phyloP scores from a whole-genome alignment of 2,329 filamentous ascomycete genomes.

The Alternaria sp. region DNA sequence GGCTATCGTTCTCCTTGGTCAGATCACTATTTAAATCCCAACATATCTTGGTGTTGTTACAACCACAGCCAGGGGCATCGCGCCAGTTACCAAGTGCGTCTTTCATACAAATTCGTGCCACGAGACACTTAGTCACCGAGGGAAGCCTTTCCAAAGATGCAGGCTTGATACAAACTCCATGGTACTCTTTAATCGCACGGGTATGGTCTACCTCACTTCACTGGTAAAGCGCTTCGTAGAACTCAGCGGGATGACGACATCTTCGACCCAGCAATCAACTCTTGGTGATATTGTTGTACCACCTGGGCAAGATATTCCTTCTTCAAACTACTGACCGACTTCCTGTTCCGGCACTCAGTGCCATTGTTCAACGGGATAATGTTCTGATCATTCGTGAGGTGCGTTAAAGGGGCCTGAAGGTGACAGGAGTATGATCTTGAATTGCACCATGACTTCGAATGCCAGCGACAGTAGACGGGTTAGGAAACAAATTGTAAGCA shows the following conservation, averaged over 20 bases:
- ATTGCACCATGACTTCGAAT: background rate
- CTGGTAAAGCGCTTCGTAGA: no score
- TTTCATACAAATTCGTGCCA: background rate
- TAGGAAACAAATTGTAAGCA: background rate
- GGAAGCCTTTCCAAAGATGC: background rate
- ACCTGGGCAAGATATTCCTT: background rate
- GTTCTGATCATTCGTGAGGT: background rate
- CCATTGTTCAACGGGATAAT: background rate
- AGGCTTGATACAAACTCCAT: background rate
- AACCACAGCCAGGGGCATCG: background rate
- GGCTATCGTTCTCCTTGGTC: no score
- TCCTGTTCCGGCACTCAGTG: background rate
- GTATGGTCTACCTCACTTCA: no score
- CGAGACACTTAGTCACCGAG: background rate
- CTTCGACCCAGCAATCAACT: background rate
- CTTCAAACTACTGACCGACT: background rate
- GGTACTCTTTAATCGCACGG: no score
- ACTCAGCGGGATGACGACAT: no score
- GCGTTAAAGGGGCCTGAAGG: background rate
- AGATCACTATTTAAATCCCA: no score
- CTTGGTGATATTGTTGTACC: background rate
- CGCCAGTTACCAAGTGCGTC: background rate
- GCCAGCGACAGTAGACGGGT: background rate
- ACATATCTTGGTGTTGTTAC: no score
- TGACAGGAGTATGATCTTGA: background rate